Evolutionary conservation across 2,329 filamentous ascomycete species (phyloP), one percentile per base, ranked within the genome.

Genomic region (Cryoendolithus antarcticus): DNA sequence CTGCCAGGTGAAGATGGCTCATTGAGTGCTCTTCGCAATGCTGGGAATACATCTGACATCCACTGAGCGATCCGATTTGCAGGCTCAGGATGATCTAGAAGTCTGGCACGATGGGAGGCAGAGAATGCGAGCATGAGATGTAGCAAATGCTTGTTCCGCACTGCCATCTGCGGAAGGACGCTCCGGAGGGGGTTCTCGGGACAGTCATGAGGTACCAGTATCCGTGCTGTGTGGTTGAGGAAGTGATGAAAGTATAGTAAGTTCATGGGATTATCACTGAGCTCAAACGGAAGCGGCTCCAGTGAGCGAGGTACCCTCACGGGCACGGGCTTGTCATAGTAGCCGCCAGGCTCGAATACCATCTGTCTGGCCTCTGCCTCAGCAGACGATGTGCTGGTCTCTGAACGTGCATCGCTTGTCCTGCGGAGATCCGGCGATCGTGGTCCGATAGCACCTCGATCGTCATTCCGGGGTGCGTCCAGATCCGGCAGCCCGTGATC

Each of bases 121-220:
- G 82, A 86, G 58, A 86, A 93, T 12, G 85, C 80, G 15, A 93
- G 69, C 35, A 91, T 66, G 27, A 93, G 65, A 47, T 83, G 82
- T 38, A 93, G 68, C 1, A 93, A 70, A 51, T 86, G 80, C 37
- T 75, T 71, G 48, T 82, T 77, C 42, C 68, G 68, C 15, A 83
- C 65, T 13, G 80, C 80, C 75, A 85, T 79, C 43, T 74, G 67
- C 15, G 77, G 76, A 12, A 81, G 53, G 7, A 80, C 71, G 4
- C 67, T 69, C 19, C 74, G 67, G 49, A 80, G 77, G 1, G 71
- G 67, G 53, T 76, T 77, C 40, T 73, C 63, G 39, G 69, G 65
- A 52, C 74, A 79, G 50, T 79, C 74, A 51, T 80, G 74, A 1
- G 74, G 71, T 2, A 75, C 69, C 40, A 76, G 57, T 48, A 77